Conservation (phyloP, 179 eudicot species). For the Monotropa hypopitys region DNA sequence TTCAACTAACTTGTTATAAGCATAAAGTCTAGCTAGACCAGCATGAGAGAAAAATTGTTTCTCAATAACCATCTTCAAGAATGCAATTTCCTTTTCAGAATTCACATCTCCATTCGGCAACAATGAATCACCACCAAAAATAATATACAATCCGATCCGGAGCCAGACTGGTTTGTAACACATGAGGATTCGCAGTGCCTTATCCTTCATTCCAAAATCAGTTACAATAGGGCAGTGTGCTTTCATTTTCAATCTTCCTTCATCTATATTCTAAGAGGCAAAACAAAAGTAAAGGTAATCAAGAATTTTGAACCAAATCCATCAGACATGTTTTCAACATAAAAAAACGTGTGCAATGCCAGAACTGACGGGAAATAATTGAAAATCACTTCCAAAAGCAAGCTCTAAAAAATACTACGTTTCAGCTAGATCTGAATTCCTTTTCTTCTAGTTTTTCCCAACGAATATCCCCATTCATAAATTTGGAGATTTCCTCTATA, state of each 20-base stretch:
- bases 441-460: too few species aligned
- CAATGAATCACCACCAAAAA: constrained; percentile 84
- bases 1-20: constrained; percentile 86
- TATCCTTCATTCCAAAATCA: constrained; percentile 87
- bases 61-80: constrained; percentile 73
- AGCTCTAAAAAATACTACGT: neutral
- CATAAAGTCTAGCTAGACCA: constrained; percentile 63
- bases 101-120: constrained; percentile 41
- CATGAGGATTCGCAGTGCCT: constrained; percentile 57
- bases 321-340: neutral
- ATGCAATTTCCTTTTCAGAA: constrained; percentile 63
- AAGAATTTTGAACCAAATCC: neutral
- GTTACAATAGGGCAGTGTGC: constrained; percentile 81
- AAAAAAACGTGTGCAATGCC: neutral
- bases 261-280: constrained; percentile 64
- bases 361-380: neutral
- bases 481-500: too few species aligned
- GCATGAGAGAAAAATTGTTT: constrained; percentile 73
- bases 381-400: neutral
- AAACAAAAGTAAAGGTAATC: neutral
- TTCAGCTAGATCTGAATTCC: too few species aligned
- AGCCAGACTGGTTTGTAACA: constrained; percentile 78
- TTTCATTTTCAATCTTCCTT: constrained; percentile 86
- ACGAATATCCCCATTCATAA: too few species aligned
- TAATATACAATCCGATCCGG: constrained; percentile 63